Evolutionary conservation across 441 rosid genomes (phyloP), one percentile per base, ranked within the genome.

Genomic region (Erodium chrysanthum): DNA sequence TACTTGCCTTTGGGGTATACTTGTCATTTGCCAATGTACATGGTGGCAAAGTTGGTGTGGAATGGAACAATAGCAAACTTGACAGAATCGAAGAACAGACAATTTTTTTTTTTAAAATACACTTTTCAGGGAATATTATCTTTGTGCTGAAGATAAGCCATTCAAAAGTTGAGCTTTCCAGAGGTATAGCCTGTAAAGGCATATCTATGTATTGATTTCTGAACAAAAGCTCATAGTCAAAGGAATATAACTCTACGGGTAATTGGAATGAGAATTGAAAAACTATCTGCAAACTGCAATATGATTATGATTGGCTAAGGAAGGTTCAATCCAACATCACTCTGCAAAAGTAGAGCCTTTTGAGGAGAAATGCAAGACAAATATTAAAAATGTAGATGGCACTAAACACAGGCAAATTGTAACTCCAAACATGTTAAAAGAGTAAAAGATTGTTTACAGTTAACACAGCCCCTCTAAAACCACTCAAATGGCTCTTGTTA

Each of bases 401-500:
- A 31, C 35, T 31, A 5, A 5, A 4, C 2, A 31, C 5, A 31
- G 35, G 4, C 35, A 31, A 31, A 1, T 31, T 31, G 35, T 48
- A 50, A 18, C 58, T 50, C 10, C 10, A 50, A 50, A 50, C 58
- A 50, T 50, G 58, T 50, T 50, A 50, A 50, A 50, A 31, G 46
- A 50, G 21, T 5, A 6, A 25, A 35, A 21, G 33, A 44, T 54
- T 8, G 59, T 21, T 61, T 59, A 70, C 54, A 56, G 68, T 64
- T 17, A 22, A 33, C 7, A 3, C 23, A 7, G 65, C 20, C 68
- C 56, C 15, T 65, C 67, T 40, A 25, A 59, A 65, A 54, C 68
- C 37, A 59, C 68, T 70, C 64, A 67, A 64, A 73, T 14, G 46
- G 71, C 56, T 71, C 42, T 76, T 73, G 5, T 76, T 69, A 69